Evolutionary conservation across 73 alveolate species (phyloP).

Genomic region (Breviolum minutum): DNA sequence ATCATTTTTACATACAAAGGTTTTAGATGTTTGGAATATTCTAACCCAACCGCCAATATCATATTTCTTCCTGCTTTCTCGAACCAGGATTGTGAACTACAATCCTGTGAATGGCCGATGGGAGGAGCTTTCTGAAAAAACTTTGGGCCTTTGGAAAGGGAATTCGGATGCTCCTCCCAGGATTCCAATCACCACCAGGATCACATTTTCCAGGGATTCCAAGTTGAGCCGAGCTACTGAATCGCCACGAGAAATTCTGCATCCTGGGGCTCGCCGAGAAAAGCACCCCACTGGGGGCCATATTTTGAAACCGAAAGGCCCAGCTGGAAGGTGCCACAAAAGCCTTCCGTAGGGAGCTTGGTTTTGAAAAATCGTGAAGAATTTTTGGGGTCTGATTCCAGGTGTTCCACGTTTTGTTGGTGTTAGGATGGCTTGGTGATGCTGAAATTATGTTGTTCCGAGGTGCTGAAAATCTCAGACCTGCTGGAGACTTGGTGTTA

Average conservation of each 20-base stretch:
- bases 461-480: constrained; percentile 81
- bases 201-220: no score
- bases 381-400: no score
- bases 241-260: no score
- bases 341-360: neutral
- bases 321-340: constrained; percentile 1
- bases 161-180: no score
- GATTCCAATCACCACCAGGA: no score
- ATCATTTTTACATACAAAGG: neutral
- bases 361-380: no score
- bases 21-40: no score
- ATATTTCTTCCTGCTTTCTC: neutral
- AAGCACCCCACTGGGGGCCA: no score
- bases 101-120: constrained; percentile 80
- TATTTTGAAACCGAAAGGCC: neutral
- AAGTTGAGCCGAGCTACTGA: no score
- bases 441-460: neutral
- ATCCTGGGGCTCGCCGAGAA: no score
- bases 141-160: no score
- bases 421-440: neutral
- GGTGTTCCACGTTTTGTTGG: neutral
- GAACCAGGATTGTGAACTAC: constrained; percentile 80
- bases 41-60: neutral
- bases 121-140: constrained; percentile 18
- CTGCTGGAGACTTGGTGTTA: constrained; percentile 21